phyloP scores from a whole-genome alignment of 2,329 filamentous ascomycete species.

The Phaeoacremonium minimum region DNA sequence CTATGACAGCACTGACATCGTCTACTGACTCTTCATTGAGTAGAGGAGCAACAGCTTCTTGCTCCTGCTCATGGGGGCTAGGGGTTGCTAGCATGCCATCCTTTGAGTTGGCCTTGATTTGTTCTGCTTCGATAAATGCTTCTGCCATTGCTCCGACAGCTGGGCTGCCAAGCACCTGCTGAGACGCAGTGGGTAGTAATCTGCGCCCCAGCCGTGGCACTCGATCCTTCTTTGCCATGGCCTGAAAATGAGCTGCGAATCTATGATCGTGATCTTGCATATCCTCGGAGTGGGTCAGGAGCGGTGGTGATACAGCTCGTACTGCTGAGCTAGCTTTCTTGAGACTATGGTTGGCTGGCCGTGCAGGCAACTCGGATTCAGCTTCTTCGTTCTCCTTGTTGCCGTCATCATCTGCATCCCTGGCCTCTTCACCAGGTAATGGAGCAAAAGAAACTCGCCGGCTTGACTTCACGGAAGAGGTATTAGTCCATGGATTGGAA shows the following conservation, averaged over 20 bases:
- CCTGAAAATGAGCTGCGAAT: slow-evolving; percentile 43
- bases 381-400: slow-evolving; percentile 1
- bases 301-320: slow-evolving; percentile 8
- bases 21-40: slow-evolving; percentile 22
- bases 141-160: slow-evolving; percentile 41
- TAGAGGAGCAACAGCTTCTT: neutral
- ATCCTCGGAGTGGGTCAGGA: slow-evolving; percentile 14
- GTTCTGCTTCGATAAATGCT: slow-evolving; percentile 42
- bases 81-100: no score
- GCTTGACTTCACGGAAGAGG: slow-evolving; percentile 15
- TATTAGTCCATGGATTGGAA: slow-evolving; percentile 25
- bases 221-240: slow-evolving; percentile 27
- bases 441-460: slow-evolving; percentile 31
- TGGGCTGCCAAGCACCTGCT: slow-evolving; percentile 33
- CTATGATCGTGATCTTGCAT: slow-evolving; percentile 28
- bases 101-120: slow-evolving; percentile 11
- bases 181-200: slow-evolving; percentile 36
- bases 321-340: neutral
- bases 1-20: slow-evolving; percentile 39
- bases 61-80: slow-evolving; percentile 5
- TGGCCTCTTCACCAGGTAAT: slow-evolving; percentile 14
- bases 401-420: neutral
- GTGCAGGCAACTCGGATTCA: neutral
- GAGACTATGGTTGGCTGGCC: no score
- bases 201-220: slow-evolving; percentile 14